Evolutionary conservation across 139 green algal genomes (phyloP), one percentile per base, ranked within the genome.

Genomic region (Chlorella vulgaris): DNA sequence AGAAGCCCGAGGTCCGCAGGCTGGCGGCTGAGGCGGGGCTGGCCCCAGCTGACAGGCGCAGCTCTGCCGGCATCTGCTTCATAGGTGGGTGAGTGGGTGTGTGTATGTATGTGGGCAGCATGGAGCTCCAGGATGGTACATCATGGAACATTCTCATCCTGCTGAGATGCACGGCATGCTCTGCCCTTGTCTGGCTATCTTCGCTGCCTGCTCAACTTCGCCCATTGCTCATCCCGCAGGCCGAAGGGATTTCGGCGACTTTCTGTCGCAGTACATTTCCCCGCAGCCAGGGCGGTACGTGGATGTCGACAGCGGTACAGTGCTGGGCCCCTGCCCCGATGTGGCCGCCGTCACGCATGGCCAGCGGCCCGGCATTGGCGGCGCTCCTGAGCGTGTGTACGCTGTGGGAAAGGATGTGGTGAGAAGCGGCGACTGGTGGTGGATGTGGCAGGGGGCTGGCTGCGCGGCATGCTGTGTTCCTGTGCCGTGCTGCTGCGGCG

Each of bases 51-150:
- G 38, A 73, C 26, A 86, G 81, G n/a, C 87, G 87, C 66, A 91
- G 83, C 84, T 95, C 89, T 75, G 83, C 89, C 2, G 93, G 94
- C 50, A 95, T 97, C 74, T 97, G 94, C 86, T 97, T 97, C 88
- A 90, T 97, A 21, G 94, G 92, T 82, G 76, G 73, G 80, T 22
- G 47, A 6, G 33, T 7, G 43, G 40, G n/a, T 3, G 42, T 7
- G 26, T 1, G 69, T 4, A n/a, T 28, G 67, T 24, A 38, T 28
- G 26, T 35, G 40, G 42, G 42, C 15, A 65, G 26, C 38, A 6
- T 33, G 47, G 29, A 8, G 26, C 39, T 43, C 13, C 18, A 21
- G 29, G 26, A 19, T 31, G 6, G 24, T 28, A 42, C 43, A 36
- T 26, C 22, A 38, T n/a, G 35, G n/a, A n/a, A n/a, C n/a, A n/a